A percentile compares a stretch with the other conserved stretches of the same genome.
Conservation (phyloP, 2,329 filamentous ascomycete genomes). For the Fusarium robinianum region DNA sequence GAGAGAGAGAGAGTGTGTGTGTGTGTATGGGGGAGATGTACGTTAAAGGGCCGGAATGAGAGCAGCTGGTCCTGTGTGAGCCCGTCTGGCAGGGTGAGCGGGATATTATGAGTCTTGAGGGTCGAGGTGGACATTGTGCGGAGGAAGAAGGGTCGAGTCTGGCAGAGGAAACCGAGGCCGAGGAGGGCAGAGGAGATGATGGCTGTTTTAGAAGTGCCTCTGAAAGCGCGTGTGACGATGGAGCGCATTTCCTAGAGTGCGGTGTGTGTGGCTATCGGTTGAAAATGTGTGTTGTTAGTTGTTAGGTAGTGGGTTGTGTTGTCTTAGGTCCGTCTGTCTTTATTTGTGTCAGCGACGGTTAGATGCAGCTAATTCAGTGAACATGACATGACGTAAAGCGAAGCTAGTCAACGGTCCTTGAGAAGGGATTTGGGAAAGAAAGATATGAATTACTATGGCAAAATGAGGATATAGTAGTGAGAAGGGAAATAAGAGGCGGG, state of each 20-base stretch:
- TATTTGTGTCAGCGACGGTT: not conserved
- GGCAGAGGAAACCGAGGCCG: not conserved
- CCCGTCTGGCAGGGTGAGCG: constrained; percentile 50
- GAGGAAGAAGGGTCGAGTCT: no score
- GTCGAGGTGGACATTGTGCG: constrained; percentile 32
- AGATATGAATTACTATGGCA: no score
- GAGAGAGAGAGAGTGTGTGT: no score
- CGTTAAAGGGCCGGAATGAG: constrained; percentile 56
- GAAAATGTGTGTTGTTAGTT: not conserved
- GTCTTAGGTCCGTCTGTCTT: not conserved
- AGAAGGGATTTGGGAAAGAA: no score
- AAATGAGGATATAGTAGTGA: no score
- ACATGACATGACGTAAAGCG: constrained; percentile 15
- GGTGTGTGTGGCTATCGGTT: no score
- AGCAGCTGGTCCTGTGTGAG: constrained; percentile 51
- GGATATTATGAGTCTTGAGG: constrained; percentile 40
- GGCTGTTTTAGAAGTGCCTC: constrained; percentile 2
- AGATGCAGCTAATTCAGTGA: not conserved
- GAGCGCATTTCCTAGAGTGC: no score
- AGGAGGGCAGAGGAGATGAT: constrained; percentile 5
- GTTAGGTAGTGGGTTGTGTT: not conserved
- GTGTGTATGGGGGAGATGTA: no score
- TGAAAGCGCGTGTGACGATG: constrained; percentile 3
- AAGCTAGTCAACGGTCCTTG: no score
- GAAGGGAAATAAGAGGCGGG: no score